A percentile compares a stretch with the other conserved stretches of the same genome.
phyloP scores from a whole-genome alignment of 768 basidiomycete species.

The Lentinula guzmanii region DNA sequence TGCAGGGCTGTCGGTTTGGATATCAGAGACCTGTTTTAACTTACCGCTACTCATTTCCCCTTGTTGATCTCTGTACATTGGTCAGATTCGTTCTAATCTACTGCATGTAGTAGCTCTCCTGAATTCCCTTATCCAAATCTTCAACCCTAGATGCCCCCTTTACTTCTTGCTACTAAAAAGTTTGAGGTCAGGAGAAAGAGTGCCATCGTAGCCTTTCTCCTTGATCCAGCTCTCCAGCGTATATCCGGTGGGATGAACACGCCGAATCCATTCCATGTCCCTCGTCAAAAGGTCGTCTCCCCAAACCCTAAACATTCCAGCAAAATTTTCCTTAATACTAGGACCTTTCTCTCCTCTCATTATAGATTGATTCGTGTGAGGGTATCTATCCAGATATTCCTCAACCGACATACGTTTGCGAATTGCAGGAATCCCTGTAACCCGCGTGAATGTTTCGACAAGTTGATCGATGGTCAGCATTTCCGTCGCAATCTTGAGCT shows the following conservation, averaged over 20 bases:
- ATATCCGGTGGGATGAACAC: slow-evolving; percentile 27
- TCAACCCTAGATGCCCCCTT: no score
- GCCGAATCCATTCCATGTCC: slow-evolving; percentile 38
- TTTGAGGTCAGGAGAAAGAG: not conserved
- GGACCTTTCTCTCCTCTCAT: slow-evolving; percentile 25
- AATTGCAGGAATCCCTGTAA: slow-evolving; percentile 29
- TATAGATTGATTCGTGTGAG: slow-evolving; percentile 21
- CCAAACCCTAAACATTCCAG: slow-evolving; percentile 36
- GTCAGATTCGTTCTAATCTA: no score
- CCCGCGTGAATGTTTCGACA: slow-evolving; percentile 28
- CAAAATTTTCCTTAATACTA: slow-evolving; percentile 33
- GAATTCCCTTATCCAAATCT: no score
- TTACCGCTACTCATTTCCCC: not conserved
- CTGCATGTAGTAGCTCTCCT: no score
- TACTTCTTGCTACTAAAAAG: not conserved
- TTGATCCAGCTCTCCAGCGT: slow-evolving; percentile 37
- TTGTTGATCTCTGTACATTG: no score
- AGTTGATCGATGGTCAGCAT: slow-evolving; percentile 30
- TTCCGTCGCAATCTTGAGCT: slow-evolving; percentile 31
- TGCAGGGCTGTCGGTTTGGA: not conserved
- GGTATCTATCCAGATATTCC: slow-evolving; percentile 25
- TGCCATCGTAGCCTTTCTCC: slow-evolving; percentile 23
- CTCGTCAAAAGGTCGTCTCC: slow-evolving; percentile 35
- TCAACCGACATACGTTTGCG: slow-evolving; percentile 25
- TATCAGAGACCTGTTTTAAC: not conserved